These are phyloP conservation scores for Torulaspora delbrueckii DNA, from an alignment of 805 yeast genomes.

Conservation along the genomic window DNA sequence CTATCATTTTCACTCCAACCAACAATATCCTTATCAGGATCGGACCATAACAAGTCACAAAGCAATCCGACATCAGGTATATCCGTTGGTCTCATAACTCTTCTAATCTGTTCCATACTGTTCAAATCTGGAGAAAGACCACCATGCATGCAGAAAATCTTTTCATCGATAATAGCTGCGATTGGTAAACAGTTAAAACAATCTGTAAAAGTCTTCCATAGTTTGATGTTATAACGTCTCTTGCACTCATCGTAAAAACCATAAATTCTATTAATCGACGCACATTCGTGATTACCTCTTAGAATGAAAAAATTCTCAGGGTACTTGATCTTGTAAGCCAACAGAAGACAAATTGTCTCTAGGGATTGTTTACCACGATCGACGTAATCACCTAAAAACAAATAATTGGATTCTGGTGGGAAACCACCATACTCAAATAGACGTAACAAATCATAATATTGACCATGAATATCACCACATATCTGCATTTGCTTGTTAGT, in stretches of 20 bases:
- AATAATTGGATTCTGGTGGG: slow-evolving; percentile 97
- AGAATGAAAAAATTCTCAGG: slow-evolving; percentile 96
- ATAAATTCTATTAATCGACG: slow-evolving; percentile 94
- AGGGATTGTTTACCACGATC: slow-evolving; percentile 98
- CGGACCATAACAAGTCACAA: slow-evolving; percentile 97
- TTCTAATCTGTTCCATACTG: slow-evolving; percentile 97
- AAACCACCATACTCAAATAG: slow-evolving; percentile 97
- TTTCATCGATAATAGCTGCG: slow-evolving; percentile 97
- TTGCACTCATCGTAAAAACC: slow-evolving; percentile 98
- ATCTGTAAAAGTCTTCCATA: slow-evolving; percentile 98
- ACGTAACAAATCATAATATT: slow-evolving; percentile 91
- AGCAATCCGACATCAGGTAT: slow-evolving; percentile 96
- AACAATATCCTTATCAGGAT: slow-evolving; percentile 95
- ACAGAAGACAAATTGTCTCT: slow-evolving; percentile 88
- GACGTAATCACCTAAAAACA: slow-evolving; percentile 94
- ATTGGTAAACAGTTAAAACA: slow-evolving; percentile 98
- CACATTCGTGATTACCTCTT: slow-evolving; percentile 98
- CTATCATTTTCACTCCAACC: slow-evolving; percentile 99
- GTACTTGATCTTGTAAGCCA: slow-evolving; percentile 95
- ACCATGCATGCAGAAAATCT: slow-evolving; percentile 98
- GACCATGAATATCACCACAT: slow-evolving; percentile 98
- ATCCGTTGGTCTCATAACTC: slow-evolving; percentile 99
- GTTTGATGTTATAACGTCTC: slow-evolving; percentile 95
- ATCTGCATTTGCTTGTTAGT: slow-evolving; percentile 38
- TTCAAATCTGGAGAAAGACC: slow-evolving; percentile 96